Conservation (phyloP, 257 asterid genomes). For the Apocynum venetum region DNA sequence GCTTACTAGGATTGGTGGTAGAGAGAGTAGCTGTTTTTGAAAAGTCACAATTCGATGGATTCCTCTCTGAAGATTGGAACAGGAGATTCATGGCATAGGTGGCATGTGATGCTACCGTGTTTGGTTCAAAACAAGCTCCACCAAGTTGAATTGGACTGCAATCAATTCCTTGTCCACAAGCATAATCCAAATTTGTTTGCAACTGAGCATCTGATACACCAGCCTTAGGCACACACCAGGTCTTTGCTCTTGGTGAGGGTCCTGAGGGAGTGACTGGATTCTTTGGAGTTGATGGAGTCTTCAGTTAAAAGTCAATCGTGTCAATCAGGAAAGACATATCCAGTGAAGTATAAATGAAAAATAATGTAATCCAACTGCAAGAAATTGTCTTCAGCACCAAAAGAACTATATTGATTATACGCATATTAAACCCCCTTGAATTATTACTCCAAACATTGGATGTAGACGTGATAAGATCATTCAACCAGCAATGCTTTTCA, state of each 20-base stretch:
- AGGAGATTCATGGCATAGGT: constrained; percentile 60
- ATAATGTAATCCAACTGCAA: neutral
- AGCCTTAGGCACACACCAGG: constrained; percentile 50
- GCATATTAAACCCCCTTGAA: neutral
- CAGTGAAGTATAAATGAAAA: neutral
- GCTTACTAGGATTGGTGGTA: constrained; percentile 49
- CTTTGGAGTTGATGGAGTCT: constrained; percentile 28
- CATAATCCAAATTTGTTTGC: constrained; percentile 57
- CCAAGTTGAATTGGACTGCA: constrained; percentile 61
- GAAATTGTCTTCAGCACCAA: neutral
- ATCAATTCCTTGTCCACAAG: constrained; percentile 49
- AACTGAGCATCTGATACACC: constrained; percentile 35
- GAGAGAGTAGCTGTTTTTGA: constrained; percentile 46
- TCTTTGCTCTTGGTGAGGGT: constrained; percentile 22
- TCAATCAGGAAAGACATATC: neutral
- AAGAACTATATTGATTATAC: neutral
- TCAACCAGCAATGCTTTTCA: neutral
- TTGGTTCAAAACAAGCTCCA: constrained; percentile 65
- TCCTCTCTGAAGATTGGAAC: constrained; percentile 33
- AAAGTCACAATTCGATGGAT: constrained; percentile 49
- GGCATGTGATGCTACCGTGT: constrained; percentile 47
- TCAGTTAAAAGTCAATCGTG: neutral
- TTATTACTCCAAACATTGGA: neutral
- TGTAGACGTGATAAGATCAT: neutral
- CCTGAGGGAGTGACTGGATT: constrained; percentile 20